Conservation (phyloP, 2,329 filamentous ascomycete genomes). For the Rugonectria rugulosa region DNA sequence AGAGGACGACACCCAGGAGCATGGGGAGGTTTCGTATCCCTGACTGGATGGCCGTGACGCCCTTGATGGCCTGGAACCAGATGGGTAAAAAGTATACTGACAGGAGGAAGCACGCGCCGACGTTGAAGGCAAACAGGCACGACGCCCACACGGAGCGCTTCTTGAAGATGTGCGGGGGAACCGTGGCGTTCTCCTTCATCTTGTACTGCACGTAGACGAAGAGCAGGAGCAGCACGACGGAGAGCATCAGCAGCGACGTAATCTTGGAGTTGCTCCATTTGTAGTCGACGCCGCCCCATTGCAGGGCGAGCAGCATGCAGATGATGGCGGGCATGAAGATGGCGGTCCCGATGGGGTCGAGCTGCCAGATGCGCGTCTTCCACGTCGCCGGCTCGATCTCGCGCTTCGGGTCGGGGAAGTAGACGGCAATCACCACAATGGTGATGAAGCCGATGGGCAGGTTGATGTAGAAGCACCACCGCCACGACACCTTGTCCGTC, state of each 20-base stretch:
- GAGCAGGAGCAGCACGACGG: conserved; percentile 41
- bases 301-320: conserved; percentile 58
- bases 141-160: conserved; percentile 50
- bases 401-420: conserved; percentile 36
- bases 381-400: conserved; percentile 36
- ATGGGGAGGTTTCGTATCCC: conserved; percentile 52
- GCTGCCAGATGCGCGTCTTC: conserved; percentile 34
- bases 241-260: conserved; percentile 42
- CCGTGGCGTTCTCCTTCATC: conserved; percentile 51
- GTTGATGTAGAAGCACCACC: conserved; percentile 53
- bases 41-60: conserved; percentile 47
- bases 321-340: conserved; percentile 49
- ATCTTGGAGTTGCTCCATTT: conserved; percentile 36
- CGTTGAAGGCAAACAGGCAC: conserved; percentile 47
- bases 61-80: conserved; percentile 56
- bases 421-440: conserved; percentile 41
- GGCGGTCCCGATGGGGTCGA: conserved; percentile 42
- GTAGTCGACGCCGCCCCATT: conserved; percentile 55
- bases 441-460: conserved; percentile 48
- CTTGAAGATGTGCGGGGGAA: conserved; percentile 51
- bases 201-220: conserved; percentile 50
- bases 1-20: conserved; percentile 47
- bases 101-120: conserved; percentile 44
- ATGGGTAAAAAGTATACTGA: conserved; percentile 52
- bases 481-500: conserved; percentile 47